Evolutionary conservation across 805 yeast genomes (phyloP), one percentile per base, ranked within the genome.

Genomic region (Candida odintsovae): DNA sequence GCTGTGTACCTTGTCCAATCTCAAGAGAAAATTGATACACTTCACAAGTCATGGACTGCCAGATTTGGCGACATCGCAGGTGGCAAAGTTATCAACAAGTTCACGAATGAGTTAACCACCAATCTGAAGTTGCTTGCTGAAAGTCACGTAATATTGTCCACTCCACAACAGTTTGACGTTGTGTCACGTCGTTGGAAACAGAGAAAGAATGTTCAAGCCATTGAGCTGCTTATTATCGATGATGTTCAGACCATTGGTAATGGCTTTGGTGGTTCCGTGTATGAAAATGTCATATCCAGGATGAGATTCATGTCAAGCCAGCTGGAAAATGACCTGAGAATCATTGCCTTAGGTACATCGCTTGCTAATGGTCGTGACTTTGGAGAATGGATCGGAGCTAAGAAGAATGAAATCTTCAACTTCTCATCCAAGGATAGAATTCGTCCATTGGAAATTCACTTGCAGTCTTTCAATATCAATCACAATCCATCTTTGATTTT

Each of bases 331-430:
- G 60, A 69, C 1, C 52, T 78, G 6, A 67, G 98, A 52, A 63
- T 90, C 22, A 76, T 92, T n/a, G 90, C 80, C 0, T 66, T 92
- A 21, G 72, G 86, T 0, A 72, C 80, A 1, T 79, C 95, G 2
- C 62, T 92, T 36, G 80, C 94, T 0, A 86, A 83, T 58, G 86
- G 85, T 3, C 72, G 78, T 43, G 96, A 88, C 52, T 65, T 90
- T 48, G 92, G 86, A 1, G 87, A 83, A 45, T 94, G 98, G 97
- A 64, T 94, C 25, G 95, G 94, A 2, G 82, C 85, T 22, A 55
- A 73, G 1, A 83, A 80, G 55, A 68, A 64, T 19, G 71, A 79
- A 42, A 71, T 82, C 6, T 88, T 72, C 68, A 90, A 89, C 56
- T 90, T 85, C 60, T 74, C 80, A 16, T 82, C 95, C 0, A 68